Evolutionary conservation across 495 filamentous ascomycete genomes (phyloP).

Genomic region (Oidiodendron maius): DNA sequence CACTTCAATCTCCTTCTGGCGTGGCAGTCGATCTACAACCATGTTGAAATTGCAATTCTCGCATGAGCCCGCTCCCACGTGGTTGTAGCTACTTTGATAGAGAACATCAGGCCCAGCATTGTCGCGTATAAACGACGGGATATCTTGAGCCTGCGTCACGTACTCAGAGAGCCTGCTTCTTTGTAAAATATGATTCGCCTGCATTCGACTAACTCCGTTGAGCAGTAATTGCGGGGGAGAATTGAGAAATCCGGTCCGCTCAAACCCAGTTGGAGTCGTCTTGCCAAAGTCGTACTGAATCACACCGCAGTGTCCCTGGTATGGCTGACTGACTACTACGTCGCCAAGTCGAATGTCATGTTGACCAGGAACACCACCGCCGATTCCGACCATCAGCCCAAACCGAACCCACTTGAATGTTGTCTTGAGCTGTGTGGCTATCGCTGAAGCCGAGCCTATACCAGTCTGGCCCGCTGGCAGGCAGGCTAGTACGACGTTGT

Average conservation of each 20-base stretch:
- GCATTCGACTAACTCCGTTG: conserved; percentile 17
- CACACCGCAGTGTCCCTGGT: not conserved
- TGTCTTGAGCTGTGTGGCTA: not conserved
- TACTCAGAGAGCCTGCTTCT: not conserved
- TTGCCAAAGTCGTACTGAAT: too few relatives aligned
- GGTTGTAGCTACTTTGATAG: not conserved
- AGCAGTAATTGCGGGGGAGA: conserved; percentile 25
- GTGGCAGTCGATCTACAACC: not conserved
- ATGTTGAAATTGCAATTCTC: not conserved
- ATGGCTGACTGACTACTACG: conserved; percentile 3
- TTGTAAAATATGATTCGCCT: not conserved
- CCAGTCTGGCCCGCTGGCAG: conserved; percentile 1
- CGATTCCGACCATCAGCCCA: conserved; percentile 26
- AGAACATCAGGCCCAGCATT: not conserved
- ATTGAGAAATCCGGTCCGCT: not conserved
- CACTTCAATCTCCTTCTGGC: not conserved
- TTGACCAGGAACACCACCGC: conserved; percentile 21
- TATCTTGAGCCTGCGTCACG: not conserved
- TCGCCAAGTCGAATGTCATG: conserved; percentile 16
- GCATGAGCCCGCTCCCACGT: not conserved
- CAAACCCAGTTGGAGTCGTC: conserved; percentile 21
- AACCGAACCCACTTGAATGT: conserved; percentile 12
- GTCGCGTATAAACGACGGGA: not conserved
- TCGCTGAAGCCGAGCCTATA: not conserved
- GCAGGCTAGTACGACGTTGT: conserved; percentile 9